These are phyloP conservation scores for Polyporus arcularius DNA, from an alignment of 768 basidiomycete species.

Conservation along the genomic window DNA sequence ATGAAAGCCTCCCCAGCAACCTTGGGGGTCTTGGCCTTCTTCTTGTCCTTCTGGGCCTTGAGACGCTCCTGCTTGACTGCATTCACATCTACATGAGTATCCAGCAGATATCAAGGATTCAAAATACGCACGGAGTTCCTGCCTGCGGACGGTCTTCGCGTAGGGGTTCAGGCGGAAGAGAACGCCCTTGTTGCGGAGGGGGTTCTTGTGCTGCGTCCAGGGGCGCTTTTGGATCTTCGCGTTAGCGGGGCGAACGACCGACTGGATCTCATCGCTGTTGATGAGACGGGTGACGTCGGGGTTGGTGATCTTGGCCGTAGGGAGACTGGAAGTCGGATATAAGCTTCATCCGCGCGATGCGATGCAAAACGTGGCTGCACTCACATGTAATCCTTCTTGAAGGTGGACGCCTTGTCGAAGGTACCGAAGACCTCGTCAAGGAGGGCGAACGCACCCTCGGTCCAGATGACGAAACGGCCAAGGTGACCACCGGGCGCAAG, in stretches of 20 bases:
- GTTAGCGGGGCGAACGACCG: constrained; percentile 89
- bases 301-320: constrained; percentile 94
- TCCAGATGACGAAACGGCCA: constrained; percentile 99
- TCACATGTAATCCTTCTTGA: constrained; percentile 90
- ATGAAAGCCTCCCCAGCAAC: constrained; percentile 85
- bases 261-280: constrained; percentile 98
- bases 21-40: constrained; percentile 62
- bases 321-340: constrained; percentile 57
- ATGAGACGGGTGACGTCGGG: constrained; percentile 96
- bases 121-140: constrained; percentile 75
- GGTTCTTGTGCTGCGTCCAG: constrained; percentile 99
- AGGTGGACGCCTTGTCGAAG: constrained; percentile 79
- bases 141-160: constrained; percentile 89
- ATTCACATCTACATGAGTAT: background rate
- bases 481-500: constrained; percentile 99
- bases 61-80: constrained; percentile 80
- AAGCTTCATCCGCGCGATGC: background rate
- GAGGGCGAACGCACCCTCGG: constrained; percentile 87
- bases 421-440: constrained; percentile 97
- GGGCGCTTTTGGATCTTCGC: constrained; percentile 87
- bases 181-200: constrained; percentile 88
- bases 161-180: constrained; percentile 99
- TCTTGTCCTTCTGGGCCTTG: constrained; percentile 58
- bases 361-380: constrained; percentile 28
- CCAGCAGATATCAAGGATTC: background rate